phyloP scores from a whole-genome alignment of 306 rosid genomes.

The Vigna mungo region DNA sequence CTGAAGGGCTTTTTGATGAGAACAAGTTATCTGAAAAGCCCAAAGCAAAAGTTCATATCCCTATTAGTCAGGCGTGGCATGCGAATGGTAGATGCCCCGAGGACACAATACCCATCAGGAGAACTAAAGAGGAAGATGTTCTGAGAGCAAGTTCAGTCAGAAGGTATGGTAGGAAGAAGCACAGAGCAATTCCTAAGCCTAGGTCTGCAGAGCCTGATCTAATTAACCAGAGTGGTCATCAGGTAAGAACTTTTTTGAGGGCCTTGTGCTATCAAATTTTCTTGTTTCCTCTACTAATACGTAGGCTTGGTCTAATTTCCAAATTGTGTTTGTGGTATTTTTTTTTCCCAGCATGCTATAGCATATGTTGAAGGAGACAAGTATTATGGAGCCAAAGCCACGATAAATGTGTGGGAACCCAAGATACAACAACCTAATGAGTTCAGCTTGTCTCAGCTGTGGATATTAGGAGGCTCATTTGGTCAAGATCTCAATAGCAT shows the following conservation, averaged over 20 bases:
- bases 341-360: slow-evolving; percentile 81
- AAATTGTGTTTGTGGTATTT: slow-evolving; percentile 31
- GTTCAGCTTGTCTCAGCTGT: slow-evolving; percentile 97
- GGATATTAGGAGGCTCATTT: slow-evolving; percentile 96
- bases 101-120: slow-evolving; percentile 85
- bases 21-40: slow-evolving; percentile 66
- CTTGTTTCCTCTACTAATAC: not conserved
- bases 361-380: slow-evolving; percentile 96
- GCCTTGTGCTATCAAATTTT: not conserved
- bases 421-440: slow-evolving; percentile 92
- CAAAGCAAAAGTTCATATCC: slow-evolving; percentile 47
- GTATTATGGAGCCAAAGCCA: slow-evolving; percentile 95
- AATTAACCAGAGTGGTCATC: slow-evolving; percentile 94
- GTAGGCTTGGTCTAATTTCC: not conserved
- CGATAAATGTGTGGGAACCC: slow-evolving; percentile 98
- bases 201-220: slow-evolving; percentile 97
- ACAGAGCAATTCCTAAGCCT: slow-evolving; percentile 74
- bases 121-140: slow-evolving; percentile 89
- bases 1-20: slow-evolving; percentile 84
- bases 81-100: slow-evolving; percentile 80
- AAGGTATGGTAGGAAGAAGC: slow-evolving; percentile 93
- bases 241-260: slow-evolving; percentile 56
- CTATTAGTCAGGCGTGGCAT: slow-evolving; percentile 86
- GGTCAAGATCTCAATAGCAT: slow-evolving; percentile 99
- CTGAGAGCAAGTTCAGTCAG: slow-evolving; percentile 87